Evolutionary conservation across 192 early-diverging fungal species (phyloP), one percentile per base, ranked within the genome.

Genomic region (Dispira simplex): DNA sequence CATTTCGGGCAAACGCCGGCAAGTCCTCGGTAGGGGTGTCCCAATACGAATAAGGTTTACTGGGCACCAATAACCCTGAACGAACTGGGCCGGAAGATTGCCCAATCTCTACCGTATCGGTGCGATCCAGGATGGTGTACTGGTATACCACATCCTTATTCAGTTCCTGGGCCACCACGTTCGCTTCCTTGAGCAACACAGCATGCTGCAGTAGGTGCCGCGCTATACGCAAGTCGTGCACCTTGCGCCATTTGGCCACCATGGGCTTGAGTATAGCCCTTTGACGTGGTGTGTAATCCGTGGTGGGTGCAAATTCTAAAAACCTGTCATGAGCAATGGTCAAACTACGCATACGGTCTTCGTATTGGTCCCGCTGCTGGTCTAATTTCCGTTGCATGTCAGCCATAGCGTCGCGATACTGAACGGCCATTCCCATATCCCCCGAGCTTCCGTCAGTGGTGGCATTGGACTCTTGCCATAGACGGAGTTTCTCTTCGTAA

Each of bases 101-200:
- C 21, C 25, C 25, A 20, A 27, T 3, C 13, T 14, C 26, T 20
- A 57, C n/a, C 13, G 55, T 13, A 3, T 57, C 6, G 49, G 49
- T 51, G 8, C 81, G 81, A 25, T 86, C 85, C 45, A 90, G 68
- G 20, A 93, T 75, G 18, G 83, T 81, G 65, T 92, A 86, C 66
- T 94, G 91, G 73, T 90, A 97, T 3, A 87, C 68, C 5, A 89
- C 86, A 39, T 88, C 72, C 48, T 88, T 91, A 9, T 72, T 75
- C n/a, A 95, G 74, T 68, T 97, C 93, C 54, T 83, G 81, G 66
- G 86, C 78, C 32, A 91, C 91, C 14, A 95, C 79, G 64, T 95
- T 97, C 47, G 91, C 93, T 66, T 95, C 90, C 69, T 95, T 95
- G 51, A 97, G 67, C 26, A 85, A 67, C 8, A 83, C 73, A 0